phyloP scores from a whole-genome alignment of 1,284 basidiomycete species.

The Malassezia furfur region DNA sequence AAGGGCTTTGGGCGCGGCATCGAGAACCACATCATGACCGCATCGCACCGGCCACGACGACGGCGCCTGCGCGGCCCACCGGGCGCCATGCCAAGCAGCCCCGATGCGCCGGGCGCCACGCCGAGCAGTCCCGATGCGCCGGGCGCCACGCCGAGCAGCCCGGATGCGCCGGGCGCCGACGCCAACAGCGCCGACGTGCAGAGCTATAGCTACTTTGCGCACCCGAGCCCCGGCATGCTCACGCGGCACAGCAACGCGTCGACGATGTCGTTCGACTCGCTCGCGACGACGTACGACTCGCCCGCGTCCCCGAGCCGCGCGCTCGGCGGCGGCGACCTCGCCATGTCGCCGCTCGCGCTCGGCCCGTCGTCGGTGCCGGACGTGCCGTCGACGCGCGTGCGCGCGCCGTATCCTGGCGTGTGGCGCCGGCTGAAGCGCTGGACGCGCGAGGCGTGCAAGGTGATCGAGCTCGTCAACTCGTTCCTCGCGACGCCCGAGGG shows the following conservation, averaged over 20 bases:
- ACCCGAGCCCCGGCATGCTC: constrained; percentile 12
- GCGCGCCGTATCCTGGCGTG: constrained; percentile 41
- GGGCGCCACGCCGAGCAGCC: neutral
- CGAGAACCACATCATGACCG: constrained; percentile 44
- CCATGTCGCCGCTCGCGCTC: constrained; percentile 27
- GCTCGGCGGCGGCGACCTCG: neutral
- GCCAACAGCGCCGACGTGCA: neutral
- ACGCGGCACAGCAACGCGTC: constrained; percentile 28
- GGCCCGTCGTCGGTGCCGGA: constrained; percentile 12
- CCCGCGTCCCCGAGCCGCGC: constrained; percentile 14
- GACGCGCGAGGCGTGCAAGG: constrained; percentile 43
- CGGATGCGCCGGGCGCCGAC: neutral
- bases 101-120: neutral
- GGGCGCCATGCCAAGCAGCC: neutral
- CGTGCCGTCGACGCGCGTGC: neutral
- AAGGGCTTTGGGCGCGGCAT: constrained; percentile 45
- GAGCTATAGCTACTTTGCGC: constrained; percentile 18
- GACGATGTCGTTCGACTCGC: constrained; percentile 41
- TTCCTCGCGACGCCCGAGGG: constrained; percentile 33
- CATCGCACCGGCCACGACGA: constrained; percentile 34
- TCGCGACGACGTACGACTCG: constrained; percentile 44
- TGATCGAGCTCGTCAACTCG: constrained; percentile 34
- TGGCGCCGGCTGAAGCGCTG: constrained; percentile 46
- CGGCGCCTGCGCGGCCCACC: neutral
- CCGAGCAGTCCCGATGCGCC: neutral